Evolutionary conservation across 352 stramenopile genomes (phyloP), one percentile per base, ranked within the genome.

Genomic region (Peronospora tabacina): DNA sequence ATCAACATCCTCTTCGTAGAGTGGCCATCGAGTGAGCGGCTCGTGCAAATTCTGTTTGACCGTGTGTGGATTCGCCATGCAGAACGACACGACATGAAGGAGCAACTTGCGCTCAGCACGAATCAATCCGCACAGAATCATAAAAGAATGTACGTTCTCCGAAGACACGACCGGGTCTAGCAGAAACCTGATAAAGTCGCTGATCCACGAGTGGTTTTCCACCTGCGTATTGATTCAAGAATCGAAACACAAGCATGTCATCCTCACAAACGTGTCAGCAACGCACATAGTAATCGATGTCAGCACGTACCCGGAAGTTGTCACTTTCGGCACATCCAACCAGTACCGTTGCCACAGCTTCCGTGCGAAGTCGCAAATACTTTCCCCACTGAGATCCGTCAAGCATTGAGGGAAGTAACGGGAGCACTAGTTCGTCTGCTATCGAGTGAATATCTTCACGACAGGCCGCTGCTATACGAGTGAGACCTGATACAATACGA

Each of bases 1-100:
- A 35, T 86, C 74, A 1, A 81, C 48, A 44, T 86, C 74, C 24
- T 86, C 74, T 51, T 86, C 74, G 44, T 77, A 86, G 17, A 86
- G 45, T 3, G 74, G 74, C 74, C 74, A 86, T 24, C 62, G 61
- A 39, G 65, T 50, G 11, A 86, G 58, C 33, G 66, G 62, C 20
- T 75, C 59, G 34, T 75, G 68, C 16, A 83, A 55, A 11, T 66
- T 69, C 22, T 71, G 58, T 2, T 56, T 69, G 15, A 86, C 50
- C 1, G 55, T 60, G 9, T 70, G 58, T 1, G 58, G 57, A 29
- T 80, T 56, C 0, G 57, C 34, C 22, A 75, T 58, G 24, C 68
- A 81, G 44, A 68, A 66, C 4, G 49, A 58, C 7, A 52, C 68
- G n/a, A 82, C 57, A 16, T 70, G 64, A n/a, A 57, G 40, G 8